phyloP scores from a whole-genome alignment of 2,329 filamentous ascomycete species.

The Endocalyx cinctus region DNA sequence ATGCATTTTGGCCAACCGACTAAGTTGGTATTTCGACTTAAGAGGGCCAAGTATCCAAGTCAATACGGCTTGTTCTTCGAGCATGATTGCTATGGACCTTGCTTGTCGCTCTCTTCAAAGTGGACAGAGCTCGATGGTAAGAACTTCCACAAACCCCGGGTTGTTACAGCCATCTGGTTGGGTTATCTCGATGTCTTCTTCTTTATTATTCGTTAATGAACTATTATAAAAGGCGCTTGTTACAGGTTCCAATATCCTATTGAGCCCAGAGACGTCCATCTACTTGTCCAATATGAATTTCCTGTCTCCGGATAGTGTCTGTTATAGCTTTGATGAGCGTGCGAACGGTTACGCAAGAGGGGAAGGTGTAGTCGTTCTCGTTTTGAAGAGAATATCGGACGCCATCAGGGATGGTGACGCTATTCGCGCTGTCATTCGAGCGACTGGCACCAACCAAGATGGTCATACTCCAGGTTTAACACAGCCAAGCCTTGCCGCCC shows the following conservation, averaged over 20 bases:
- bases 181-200: too few species aligned
- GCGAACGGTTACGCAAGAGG: conserved; percentile 1
- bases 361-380: conserved; percentile 6
- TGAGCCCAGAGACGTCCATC: background rate
- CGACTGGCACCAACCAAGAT: conserved; percentile 5
- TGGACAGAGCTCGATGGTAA: conserved; percentile 4
- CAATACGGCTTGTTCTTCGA: conserved; percentile 9
- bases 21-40: conserved; percentile 9
- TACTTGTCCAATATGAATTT: background rate
- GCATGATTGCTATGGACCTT: conserved; percentile 2
- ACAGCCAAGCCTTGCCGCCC: background rate
- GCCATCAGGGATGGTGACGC: conserved; percentile 5
- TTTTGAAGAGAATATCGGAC: conserved; percentile 4
- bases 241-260: background rate
- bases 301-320: background rate
- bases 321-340: background rate
- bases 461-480: conserved; percentile 3
- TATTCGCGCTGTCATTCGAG: conserved; percentile 5
- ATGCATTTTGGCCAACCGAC: conserved; percentile 13
- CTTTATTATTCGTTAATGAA: too few species aligned
- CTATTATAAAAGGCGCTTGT: conserved; percentile 1
- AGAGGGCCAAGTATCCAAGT: conserved; percentile 7
- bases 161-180: too few species aligned
- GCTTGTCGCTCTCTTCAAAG: conserved; percentile 6
- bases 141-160: too few species aligned